phyloP scores from a whole-genome alignment of 1,139 yeast genomes.

The Starmera stellimalicola region DNA sequence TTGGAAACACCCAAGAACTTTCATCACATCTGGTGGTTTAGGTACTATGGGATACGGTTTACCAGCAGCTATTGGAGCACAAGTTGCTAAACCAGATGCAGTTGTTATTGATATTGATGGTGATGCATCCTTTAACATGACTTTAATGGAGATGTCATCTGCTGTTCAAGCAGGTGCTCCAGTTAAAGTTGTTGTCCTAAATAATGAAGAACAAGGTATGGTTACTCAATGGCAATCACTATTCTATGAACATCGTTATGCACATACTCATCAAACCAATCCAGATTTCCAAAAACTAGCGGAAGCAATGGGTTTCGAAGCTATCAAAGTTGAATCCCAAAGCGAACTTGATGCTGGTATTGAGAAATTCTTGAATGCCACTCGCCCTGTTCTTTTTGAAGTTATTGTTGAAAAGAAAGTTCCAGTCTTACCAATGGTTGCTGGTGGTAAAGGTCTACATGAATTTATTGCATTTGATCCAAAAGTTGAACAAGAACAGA shows the following conservation, averaged over 20 bases:
- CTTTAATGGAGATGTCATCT: slow-evolving; percentile 82
- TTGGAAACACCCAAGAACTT: slow-evolving; percentile 84
- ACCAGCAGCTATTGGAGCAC: slow-evolving; percentile 98
- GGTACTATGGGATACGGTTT: slow-evolving; percentile 99
- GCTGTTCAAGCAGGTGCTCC: slow-evolving; percentile 94
- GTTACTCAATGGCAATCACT: slow-evolving; percentile 99
- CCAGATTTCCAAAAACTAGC: slow-evolving; percentile 92
- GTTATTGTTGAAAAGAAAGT: slow-evolving; percentile 91
- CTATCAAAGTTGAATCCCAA: slow-evolving; percentile 62
- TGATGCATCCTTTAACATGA: slow-evolving; percentile 97
- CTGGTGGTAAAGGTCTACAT: slow-evolving; percentile 90
- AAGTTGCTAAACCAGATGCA: slow-evolving; percentile 90
- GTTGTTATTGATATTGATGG: slow-evolving; percentile 96
- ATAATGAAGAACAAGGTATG: slow-evolving; percentile 99
- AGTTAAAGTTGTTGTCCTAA: slow-evolving; percentile 77
- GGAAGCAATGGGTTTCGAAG: slow-evolving; percentile 87
- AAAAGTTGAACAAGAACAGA: slow-evolving; percentile 67
- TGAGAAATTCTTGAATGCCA: slow-evolving; percentile 61
- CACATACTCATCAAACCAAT: slow-evolving; percentile 92
- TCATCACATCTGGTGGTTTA: slow-evolving; percentile 95
- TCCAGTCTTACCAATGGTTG: slow-evolving; percentile 97
- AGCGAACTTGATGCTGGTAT: slow-evolving; percentile 56
- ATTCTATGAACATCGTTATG: slow-evolving; percentile 91
- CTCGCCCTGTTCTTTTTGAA: slow-evolving; percentile 78
- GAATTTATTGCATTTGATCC: slow-evolving; percentile 85